These are phyloP conservation scores for Ramularia collo-cygni DNA, from an alignment of 2,329 filamentous ascomycete genomes.

Conservation along the genomic window DNA sequence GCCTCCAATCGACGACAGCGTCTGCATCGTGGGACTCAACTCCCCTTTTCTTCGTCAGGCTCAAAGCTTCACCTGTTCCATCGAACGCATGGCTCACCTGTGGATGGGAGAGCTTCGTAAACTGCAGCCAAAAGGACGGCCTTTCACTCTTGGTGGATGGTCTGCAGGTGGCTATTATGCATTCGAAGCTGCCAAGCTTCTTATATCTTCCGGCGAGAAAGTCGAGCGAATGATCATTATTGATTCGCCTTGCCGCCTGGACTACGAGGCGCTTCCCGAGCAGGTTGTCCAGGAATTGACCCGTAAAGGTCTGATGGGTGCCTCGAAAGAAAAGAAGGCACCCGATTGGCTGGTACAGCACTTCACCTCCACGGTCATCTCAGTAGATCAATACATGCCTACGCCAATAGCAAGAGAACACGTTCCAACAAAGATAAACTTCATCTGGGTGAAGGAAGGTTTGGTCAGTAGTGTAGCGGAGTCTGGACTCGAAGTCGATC, in stretches of 20 bases:
- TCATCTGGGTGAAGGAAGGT: conserved; percentile 28
- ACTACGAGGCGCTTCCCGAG: conserved; percentile 22
- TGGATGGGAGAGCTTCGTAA: conserved; percentile 30
- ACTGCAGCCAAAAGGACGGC: conserved; percentile 41
- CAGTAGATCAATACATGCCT: conserved; percentile 26
- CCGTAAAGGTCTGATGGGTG: conserved; percentile 24
- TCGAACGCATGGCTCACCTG: conserved; percentile 23
- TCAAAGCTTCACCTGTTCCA: conserved; percentile 24
- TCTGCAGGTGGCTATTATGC: conserved; percentile 70
- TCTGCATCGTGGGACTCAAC: conserved; percentile 42
- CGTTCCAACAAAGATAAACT: conserved; percentile 24
- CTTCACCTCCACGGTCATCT: conserved; percentile 24
- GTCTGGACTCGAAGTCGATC: conserved; percentile 25
- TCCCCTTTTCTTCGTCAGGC: conserved; percentile 26
- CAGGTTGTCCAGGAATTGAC: conserved; percentile 23
- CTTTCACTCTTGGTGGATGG: conserved; percentile 66
- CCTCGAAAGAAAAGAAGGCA: conserved; percentile 20
- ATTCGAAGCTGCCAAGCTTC: conserved; percentile 33
- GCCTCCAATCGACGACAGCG: conserved; percentile 36
- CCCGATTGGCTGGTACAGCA: conserved; percentile 28
- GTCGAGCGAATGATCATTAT: conserved; percentile 25
- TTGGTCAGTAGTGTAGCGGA: conserved; percentile 24
- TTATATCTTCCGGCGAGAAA: conserved; percentile 20
- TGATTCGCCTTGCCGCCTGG: conserved; percentile 24
- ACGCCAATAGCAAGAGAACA: conserved; percentile 15